A percentile compares a stretch with the other conserved stretches of the same genome.
phyloP scores from a whole-genome alignment of 306 rosid species.

The Trichosanthes truncata region DNA sequence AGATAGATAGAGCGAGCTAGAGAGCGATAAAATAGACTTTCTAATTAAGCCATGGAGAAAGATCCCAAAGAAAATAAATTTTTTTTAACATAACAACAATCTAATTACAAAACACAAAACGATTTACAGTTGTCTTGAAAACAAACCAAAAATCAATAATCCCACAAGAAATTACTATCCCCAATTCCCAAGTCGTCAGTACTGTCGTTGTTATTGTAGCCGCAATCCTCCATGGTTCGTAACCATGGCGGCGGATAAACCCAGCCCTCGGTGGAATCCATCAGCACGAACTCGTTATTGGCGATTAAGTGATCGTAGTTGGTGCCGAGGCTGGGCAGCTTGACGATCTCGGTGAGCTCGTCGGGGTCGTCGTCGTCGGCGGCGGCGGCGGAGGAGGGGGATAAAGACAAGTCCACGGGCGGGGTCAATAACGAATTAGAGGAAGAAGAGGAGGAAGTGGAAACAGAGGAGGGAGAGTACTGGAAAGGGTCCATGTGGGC shows the following conservation, averaged over 20 bases:
- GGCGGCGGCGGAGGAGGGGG: conserved; percentile 15
- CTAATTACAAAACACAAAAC: background rate
- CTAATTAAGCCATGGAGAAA: background rate
- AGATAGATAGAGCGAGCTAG: too few relatives aligned
- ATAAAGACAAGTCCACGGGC: conserved; percentile 3
- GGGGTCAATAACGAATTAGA: background rate
- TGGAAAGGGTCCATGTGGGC: conserved; percentile 36
- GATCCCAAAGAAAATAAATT: too few relatives aligned
- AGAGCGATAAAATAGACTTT: background rate
- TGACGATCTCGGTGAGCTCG: conserved; percentile 35
- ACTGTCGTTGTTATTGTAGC: background rate
- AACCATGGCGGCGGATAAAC: conserved; percentile 37
- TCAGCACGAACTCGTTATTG: conserved; percentile 36
- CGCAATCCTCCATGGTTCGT: conserved; percentile 24
- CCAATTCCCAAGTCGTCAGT: conserved; percentile 8
- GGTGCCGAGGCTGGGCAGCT: conserved; percentile 34
- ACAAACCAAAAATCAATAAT: background rate
- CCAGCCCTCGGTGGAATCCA: conserved; percentile 36
- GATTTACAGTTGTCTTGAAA: background rate
- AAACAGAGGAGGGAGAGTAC: background rate
- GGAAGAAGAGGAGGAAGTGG: background rate
- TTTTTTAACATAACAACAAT: background rate
- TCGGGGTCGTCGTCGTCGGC: conserved; percentile 15
- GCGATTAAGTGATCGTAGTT: background rate
- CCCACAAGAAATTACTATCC: conserved; percentile 8